A percentile compares a stretch with the other conserved stretches of the same genome.
These are phyloP conservation scores for Fusarium citri DNA, from an alignment of 2,329 filamentous ascomycete genomes.

Conservation along the genomic window DNA sequence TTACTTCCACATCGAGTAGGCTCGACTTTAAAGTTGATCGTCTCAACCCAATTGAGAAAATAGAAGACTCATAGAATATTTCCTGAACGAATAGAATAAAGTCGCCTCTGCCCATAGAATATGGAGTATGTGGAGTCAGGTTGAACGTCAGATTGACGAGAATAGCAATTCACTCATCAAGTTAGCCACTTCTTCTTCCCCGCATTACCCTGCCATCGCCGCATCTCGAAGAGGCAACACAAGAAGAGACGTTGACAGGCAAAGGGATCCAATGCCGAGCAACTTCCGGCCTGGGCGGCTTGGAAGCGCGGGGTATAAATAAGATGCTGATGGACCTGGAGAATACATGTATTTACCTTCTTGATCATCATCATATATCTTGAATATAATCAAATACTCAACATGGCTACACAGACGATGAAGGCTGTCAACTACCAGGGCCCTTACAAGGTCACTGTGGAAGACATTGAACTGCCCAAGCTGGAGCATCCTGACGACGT, in stretches of 20 bases:
- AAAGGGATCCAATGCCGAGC: slow-evolving; percentile 20
- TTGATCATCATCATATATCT: neutral
- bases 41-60: too few relatives aligned
- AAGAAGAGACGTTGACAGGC: slow-evolving; percentile 7
- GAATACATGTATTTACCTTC: neutral
- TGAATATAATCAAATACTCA: slow-evolving; percentile 5
- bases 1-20: neutral
- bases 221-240: slow-evolving; percentile 26
- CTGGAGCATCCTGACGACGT: slow-evolving; percentile 73
- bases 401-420: slow-evolving; percentile 56
- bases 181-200: slow-evolving; percentile 20
- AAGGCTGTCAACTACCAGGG: slow-evolving; percentile 73
- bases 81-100: neutral
- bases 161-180: slow-evolving; percentile 1
- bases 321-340: neutral
- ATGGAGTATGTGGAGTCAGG: neutral
- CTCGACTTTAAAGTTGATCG: neutral
- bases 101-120: neutral
- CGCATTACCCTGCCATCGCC: slow-evolving; percentile 25
- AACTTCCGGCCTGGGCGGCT: slow-evolving; percentile 9
- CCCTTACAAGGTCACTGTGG: slow-evolving; percentile 71
- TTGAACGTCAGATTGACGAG: slow-evolving; percentile 3
- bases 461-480: slow-evolving; percentile 67
- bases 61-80: neutral
- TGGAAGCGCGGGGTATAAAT: slow-evolving; percentile 31